These are phyloP conservation scores for Cinnamomum micranthum DNA, from an alignment of 164 flowering plant genomes.

Conservation along the genomic window DNA sequence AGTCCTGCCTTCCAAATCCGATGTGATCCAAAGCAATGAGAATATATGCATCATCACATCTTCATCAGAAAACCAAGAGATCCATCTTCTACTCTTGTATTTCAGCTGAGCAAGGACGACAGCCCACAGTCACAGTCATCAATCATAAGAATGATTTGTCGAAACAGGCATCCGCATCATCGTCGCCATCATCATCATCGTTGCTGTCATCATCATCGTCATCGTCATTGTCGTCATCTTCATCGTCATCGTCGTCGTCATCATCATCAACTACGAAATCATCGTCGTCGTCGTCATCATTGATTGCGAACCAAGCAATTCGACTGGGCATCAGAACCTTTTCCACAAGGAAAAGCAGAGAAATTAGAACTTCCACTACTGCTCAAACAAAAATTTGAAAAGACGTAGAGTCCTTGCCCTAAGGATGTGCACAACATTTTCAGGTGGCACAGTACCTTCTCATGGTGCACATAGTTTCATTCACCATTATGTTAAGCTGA, in stretches of 20 bases:
- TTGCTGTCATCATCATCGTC: constrained; percentile 1
- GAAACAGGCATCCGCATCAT: constrained; percentile 5
- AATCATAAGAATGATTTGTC: background rate
- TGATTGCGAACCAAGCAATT: constrained; percentile 29
- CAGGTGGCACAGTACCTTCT: background rate
- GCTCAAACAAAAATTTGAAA: constrained; percentile 7
- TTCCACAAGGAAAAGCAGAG: constrained; percentile 40
- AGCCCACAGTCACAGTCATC: background rate
- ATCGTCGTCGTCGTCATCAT: constrained; percentile 20
- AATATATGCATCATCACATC: constrained; percentile 14
- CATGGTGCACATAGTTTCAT: background rate
- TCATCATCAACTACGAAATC: constrained; percentile 19
- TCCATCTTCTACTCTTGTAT: background rate
- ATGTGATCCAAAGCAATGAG: background rate
- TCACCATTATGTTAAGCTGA: background rate
- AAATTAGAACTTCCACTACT: constrained; percentile 48
- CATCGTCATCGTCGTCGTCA: constrained; percentile 7
- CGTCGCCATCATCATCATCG: background rate
- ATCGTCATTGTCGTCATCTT: background rate
- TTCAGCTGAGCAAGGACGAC: constrained; percentile 2
- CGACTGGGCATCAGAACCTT: constrained; percentile 35
- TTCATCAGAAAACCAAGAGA: background rate
- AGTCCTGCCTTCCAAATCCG: background rate
- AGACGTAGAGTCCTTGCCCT: background rate
- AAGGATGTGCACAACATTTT: background rate